Evolutionary conservation across 2,329 filamentous ascomycete species (phyloP).

Genomic region (Xylaria sp.): DNA sequence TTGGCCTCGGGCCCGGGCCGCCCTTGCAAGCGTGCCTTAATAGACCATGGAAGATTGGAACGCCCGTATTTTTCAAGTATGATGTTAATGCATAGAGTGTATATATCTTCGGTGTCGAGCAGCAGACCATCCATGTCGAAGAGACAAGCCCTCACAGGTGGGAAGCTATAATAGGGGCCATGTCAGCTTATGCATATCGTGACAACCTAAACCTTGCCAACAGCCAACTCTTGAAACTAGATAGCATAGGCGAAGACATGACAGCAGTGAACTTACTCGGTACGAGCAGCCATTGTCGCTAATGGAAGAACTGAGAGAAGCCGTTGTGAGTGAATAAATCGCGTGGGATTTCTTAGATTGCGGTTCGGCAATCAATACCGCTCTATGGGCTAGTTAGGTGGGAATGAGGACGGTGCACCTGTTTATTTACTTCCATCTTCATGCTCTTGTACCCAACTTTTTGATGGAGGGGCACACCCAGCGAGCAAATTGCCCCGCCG

Average conservation of each 20-base stretch:
- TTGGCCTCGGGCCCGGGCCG: conserved; percentile 65
- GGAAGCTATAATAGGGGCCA: conserved; percentile 65
- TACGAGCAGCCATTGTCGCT: conserved; percentile 56
- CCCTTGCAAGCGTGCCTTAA: conserved; percentile 86
- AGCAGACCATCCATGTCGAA: conserved; percentile 99
- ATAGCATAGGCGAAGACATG: neutral
- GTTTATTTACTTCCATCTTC: conserved; percentile 2
- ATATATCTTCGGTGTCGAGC: conserved; percentile 91
- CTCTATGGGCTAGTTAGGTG: neutral
- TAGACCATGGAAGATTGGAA: conserved; percentile 85
- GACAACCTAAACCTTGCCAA: neutral
- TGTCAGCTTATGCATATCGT: conserved; percentile 34
- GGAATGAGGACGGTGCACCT: neutral
- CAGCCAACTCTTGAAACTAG: neutral
- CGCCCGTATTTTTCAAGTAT: conserved; percentile 80
- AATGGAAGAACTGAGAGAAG: neutral
- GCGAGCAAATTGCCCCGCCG: conserved; percentile 1
- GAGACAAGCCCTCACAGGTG: conserved; percentile 86
- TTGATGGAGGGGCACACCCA: conserved; percentile 21
- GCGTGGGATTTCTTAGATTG: neutral
- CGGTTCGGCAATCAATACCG: neutral
- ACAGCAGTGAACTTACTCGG: conserved; percentile 54
- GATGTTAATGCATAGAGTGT: conserved; percentile 84
- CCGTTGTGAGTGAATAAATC: neutral
- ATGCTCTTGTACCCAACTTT: neutral